These are phyloP conservation scores for Toxoplasma gondii DNA, from an alignment of 169 alveolate genomes.

Conservation along the genomic window DNA sequence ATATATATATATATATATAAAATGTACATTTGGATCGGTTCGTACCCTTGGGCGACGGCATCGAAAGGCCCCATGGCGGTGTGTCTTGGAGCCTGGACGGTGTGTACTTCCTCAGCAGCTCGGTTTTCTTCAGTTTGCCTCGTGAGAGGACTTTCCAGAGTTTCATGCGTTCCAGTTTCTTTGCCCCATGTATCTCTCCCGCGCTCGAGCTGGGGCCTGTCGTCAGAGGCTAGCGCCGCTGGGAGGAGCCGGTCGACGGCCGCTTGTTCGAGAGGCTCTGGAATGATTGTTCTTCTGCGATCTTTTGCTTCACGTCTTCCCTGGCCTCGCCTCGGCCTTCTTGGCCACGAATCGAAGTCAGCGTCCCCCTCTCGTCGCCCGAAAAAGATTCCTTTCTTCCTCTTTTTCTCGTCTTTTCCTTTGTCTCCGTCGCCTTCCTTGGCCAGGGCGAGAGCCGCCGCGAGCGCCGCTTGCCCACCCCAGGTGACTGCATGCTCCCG, in stretches of 20 bases:
- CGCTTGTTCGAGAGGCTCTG: background rate
- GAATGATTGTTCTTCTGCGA: background rate
- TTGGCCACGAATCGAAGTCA: background rate
- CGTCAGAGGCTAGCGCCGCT: background rate
- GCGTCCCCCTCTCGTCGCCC: background rate
- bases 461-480: background rate
- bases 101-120: background rate
- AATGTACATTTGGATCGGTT: background rate
- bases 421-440: background rate
- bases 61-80: background rate
- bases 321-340: background rate
- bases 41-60: constrained; percentile 4
- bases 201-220: background rate
- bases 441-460: background rate
- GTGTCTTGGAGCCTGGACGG: background rate
- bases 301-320: background rate
- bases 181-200: background rate
- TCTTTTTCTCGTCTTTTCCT: background rate
- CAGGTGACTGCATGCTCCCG: background rate
- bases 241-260: background rate
- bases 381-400: background rate
- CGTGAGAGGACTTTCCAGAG: background rate
- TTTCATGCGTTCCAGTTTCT: background rate
- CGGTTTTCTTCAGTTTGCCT: no score
- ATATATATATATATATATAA: no score